Percentiles rank a stretch among this genome's conserved stretches.
Conservation (phyloP, 2,329 filamentous ascomycete genomes). For the Hymenotorrendiella dingleyae region DNA sequence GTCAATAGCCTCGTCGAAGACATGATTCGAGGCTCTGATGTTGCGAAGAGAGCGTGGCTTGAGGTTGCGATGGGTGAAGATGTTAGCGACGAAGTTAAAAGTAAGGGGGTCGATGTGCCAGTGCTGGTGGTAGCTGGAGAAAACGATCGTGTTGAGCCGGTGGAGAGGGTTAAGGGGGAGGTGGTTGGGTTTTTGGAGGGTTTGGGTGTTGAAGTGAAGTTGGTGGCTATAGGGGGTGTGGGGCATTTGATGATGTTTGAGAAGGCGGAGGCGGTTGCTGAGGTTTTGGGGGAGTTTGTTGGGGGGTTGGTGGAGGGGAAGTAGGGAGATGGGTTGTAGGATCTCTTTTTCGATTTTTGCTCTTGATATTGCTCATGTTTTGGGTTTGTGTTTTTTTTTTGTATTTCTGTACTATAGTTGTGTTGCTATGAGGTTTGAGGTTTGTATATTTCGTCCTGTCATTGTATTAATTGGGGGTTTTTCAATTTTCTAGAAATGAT, state of each 20-base stretch:
- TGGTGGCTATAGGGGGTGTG: conserved; percentile 13
- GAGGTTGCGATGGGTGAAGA: conserved; percentile 32
- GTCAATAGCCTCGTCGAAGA: conserved; percentile 20
- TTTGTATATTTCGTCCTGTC: too few relatives aligned
- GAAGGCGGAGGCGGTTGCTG: conserved; percentile 7
- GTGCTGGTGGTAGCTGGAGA: conserved; percentile 29
- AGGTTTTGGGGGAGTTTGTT: conserved; percentile 8
- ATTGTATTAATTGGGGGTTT: too few relatives aligned
- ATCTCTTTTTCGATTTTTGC: too few relatives aligned
- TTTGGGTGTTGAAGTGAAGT: conserved; percentile 1
- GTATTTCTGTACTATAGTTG: too few relatives aligned
- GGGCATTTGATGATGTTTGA: conserved; percentile 18
- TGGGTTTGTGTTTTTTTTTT: too few relatives aligned
- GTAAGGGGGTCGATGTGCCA: conserved; percentile 17
- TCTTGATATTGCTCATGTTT: too few relatives aligned
- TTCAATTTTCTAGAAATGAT: too few relatives aligned
- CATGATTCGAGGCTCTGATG: conserved; percentile 27
- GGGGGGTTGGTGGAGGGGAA: too few relatives aligned
- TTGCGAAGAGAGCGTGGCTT: conserved; percentile 33
- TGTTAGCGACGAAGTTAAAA: conserved; percentile 17
- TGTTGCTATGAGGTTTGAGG: too few relatives aligned
- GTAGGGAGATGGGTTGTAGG: too few relatives aligned
- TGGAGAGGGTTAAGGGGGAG: conserved; percentile 27
- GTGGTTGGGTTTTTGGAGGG: conserved; percentile 18
- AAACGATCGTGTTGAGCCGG: conserved; percentile 30